Evolutionary conservation across 2,329 filamentous ascomycete species (phyloP).

Genomic region (Paecilomyces sp.): DNA sequence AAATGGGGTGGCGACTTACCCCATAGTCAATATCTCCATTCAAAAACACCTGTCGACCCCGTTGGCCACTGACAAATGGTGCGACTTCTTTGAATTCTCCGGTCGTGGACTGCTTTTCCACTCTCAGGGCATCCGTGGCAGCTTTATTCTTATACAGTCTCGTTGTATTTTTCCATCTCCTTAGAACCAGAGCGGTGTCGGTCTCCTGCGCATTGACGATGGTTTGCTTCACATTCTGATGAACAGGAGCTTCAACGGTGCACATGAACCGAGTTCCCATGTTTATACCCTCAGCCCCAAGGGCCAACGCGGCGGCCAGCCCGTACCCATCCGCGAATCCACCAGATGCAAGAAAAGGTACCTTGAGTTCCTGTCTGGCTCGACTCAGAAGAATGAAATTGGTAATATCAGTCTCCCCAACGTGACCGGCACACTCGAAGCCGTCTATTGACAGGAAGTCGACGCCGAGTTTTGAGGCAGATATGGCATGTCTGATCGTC

Average conservation of each 20-base stretch:
- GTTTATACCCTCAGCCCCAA: constrained; percentile 92
- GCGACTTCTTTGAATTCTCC: too few relatives aligned
- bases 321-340: constrained; percentile 94
- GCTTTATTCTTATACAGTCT: constrained; percentile 89
- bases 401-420: constrained; percentile 49
- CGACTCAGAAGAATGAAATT: constrained; percentile 64
- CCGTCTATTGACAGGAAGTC: constrained; percentile 97
- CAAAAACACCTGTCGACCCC: too few relatives aligned
- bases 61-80: too few relatives aligned
- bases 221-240: constrained; percentile 85
- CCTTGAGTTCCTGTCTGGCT: constrained; percentile 72
- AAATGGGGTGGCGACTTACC: constrained; percentile 18
- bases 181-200: constrained; percentile 79
- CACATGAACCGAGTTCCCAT: constrained; percentile 99
- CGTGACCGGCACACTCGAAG: constrained; percentile 83
- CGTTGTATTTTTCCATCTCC: constrained; percentile 89
- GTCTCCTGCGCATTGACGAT: constrained; percentile 86
- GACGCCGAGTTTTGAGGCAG: constrained; percentile 86
- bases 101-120: too few relatives aligned
- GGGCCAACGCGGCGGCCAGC: constrained; percentile 77
- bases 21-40: too few relatives aligned
- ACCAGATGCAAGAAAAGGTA: constrained; percentile 92
- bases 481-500: constrained; percentile 85
- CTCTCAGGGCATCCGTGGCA: constrained; percentile 30
- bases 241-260: constrained; percentile 86